Evolutionary conservation across 352 stramenopile genomes (phyloP).

Genomic region (Phytophthora lateralis): DNA sequence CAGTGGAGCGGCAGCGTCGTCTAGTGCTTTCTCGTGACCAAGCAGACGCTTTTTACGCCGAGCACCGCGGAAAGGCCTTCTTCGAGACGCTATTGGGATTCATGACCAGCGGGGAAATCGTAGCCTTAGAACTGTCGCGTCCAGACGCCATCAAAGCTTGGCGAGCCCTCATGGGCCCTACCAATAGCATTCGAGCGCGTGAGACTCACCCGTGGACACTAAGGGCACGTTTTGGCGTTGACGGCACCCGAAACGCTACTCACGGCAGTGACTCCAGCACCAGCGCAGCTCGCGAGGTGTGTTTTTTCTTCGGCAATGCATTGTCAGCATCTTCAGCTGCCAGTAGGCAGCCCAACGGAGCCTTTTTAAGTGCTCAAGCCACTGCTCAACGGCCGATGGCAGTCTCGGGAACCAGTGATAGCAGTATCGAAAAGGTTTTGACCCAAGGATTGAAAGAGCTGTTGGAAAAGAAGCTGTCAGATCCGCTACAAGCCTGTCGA

Average conservation of each 20-base stretch:
- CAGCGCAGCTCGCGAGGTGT: constrained; percentile 69
- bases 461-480: constrained; percentile 23
- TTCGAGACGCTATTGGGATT: constrained; percentile 60
- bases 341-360: not conserved
- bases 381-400: constrained; percentile 19
- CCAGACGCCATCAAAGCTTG: constrained; percentile 65
- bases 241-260: constrained; percentile 80
- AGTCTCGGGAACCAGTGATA: constrained; percentile 2
- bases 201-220: constrained; percentile 59
- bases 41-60: constrained; percentile 62
- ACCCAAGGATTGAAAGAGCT: constrained; percentile 47
- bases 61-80: constrained; percentile 68
- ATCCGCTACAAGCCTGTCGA: constrained; percentile 47
- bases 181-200: constrained; percentile 61
- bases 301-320: constrained; percentile 75
- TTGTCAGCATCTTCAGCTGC: constrained; percentile 18
- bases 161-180: constrained; percentile 79
- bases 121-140: constrained; percentile 53
- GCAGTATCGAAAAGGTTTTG: constrained; percentile 42
- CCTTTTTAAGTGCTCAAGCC: constrained; percentile 4
- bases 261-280: constrained; percentile 73
- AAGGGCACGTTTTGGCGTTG: constrained; percentile 77
- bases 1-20: constrained; percentile 44
- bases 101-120: constrained; percentile 75
- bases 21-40: constrained; percentile 50